Percentiles rank a stretch among this genome's conserved stretches.
Conservation (phyloP, 1,284 basidiomycete genomes). For the Microstroma glucosiphilum region DNA sequence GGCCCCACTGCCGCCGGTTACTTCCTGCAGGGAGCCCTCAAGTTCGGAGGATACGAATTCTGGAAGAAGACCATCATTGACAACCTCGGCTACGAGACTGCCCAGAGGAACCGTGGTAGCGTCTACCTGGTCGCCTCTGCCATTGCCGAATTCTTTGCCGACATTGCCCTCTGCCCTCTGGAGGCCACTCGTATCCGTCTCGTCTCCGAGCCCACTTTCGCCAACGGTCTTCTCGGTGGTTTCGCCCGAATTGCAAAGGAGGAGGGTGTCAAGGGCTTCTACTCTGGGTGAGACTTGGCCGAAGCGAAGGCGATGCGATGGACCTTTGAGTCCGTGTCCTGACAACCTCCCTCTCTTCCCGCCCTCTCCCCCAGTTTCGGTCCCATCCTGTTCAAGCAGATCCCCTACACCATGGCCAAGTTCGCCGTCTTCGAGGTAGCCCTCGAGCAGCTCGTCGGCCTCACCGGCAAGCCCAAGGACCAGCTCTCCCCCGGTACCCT, state of each 20-base stretch:
- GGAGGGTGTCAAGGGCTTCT: constrained; percentile 49
- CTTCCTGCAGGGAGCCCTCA: constrained; percentile 51
- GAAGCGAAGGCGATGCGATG: background rate
- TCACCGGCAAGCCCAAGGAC: constrained; percentile 56
- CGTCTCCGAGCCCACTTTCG: constrained; percentile 49
- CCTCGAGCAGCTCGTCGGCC: constrained; percentile 54
- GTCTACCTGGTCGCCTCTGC: constrained; percentile 49
- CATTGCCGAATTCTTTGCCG: constrained; percentile 50
- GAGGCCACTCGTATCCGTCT: constrained; percentile 51
- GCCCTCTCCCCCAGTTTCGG: constrained; percentile 52
- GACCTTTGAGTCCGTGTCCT: constrained; percentile 49
- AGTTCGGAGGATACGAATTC: constrained; percentile 51
- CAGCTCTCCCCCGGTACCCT: constrained; percentile 47
- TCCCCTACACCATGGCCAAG: constrained; percentile 55
- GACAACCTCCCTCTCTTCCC: background rate
- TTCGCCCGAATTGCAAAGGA: constrained; percentile 45
- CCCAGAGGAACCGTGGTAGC: constrained; percentile 45
- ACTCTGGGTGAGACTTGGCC: constrained; percentile 22
- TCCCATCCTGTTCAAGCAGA: constrained; percentile 50
- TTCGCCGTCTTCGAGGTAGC: constrained; percentile 52
- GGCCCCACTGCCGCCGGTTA: constrained; percentile 49
- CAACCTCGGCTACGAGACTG: constrained; percentile 45
- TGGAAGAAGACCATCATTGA: constrained; percentile 50
- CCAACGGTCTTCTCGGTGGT: constrained; percentile 47
- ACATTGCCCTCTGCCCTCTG: constrained; percentile 51